A percentile compares a stretch with the other conserved stretches of the same genome.
Conservation (phyloP, 2,329 filamentous ascomycete species). For the Emydomyces testavorans region DNA sequence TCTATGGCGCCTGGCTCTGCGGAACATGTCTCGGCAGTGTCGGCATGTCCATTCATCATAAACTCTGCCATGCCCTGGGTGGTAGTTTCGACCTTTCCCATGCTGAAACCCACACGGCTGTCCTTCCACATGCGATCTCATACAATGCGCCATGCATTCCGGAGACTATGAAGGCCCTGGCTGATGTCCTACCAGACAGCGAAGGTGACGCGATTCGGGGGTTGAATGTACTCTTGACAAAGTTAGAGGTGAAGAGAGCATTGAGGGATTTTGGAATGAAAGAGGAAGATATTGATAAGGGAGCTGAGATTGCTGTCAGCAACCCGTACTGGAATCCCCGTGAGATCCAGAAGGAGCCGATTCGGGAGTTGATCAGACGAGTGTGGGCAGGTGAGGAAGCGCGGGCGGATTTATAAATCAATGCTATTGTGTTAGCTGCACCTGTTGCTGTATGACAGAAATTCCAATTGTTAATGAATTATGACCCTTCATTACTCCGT, state of each 20-base stretch:
- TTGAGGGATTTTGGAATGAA: constrained; percentile 48
- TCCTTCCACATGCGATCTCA: constrained; percentile 51
- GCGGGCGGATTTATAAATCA: constrained; percentile 38
- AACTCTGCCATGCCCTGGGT: constrained; percentile 54
- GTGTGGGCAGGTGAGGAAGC: constrained; percentile 52
- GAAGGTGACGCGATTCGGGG: constrained; percentile 49
- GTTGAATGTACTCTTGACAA: constrained; percentile 45
- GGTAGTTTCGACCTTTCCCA: constrained; percentile 54
- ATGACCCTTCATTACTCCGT: too few species aligned
- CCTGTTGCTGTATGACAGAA: too few species aligned
- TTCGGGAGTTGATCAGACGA: constrained; percentile 47
- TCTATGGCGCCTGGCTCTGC: constrained; percentile 56
- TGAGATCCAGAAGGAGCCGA: constrained; percentile 40
- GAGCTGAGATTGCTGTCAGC: constrained; percentile 46
- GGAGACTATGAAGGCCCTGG: constrained; percentile 43
- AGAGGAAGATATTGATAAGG: constrained; percentile 50
- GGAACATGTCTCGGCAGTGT: constrained; percentile 49
- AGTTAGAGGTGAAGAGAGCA: constrained; percentile 43
- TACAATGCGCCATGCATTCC: constrained; percentile 50
- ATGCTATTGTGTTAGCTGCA: background rate
- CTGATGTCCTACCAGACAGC: constrained; percentile 44
- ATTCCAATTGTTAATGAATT: background rate
- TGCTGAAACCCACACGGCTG: constrained; percentile 53
- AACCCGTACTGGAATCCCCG: constrained; percentile 52
- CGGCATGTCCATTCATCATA: constrained; percentile 55